Base-by-base conservation (phyloP, 2,329 filamentous ascomycete genomes). In the Beauveria rudraprayagi region DNA sequence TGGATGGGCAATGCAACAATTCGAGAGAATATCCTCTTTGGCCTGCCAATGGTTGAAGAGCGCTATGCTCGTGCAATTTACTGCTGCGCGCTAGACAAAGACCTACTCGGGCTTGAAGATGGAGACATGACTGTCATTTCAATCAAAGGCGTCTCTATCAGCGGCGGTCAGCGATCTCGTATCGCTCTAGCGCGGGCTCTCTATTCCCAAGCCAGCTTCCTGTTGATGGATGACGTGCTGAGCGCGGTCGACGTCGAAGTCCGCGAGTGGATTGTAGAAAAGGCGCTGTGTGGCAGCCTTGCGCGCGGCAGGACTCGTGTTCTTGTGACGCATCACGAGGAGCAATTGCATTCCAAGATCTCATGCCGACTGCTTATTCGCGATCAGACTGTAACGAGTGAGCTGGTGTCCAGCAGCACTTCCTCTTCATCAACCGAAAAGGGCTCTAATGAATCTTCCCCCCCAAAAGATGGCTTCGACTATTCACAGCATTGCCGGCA, bases 1-100 rank as follows among this genome's bases (percentile, higher is more conserved):
- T 92, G 88, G 88, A 89, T 92, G 56, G 88, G 91, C 67, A 91
- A 91, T 65, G 85, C 85, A 0, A 87, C 83, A 1, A 85, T 92
- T 61, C 84, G 80, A 63, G 83, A 89, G 19, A 92, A 92, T 65
- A 86, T 92, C 47, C 70, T 89, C 0, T 91, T 91, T 64, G 87
- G 87, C 0, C 74, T 90, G 1, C 87, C 87, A 0, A 80, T 79
- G 17, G 37, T 53, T 14, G 26, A 19, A n/a, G 48, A 60, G 5
- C 37, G 57, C 22, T 53, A 60, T 28, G 10, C 37, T 3, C 17
- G 2, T 14, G 57, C 37, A 0, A 37, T 59, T 22, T 52, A 59
- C 51, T 86, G 84, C 1, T 91, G 88, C 62, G 87, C 87, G 0
- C 70, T 92, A n/a, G 77, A 80, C 28, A 87, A 88, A 66, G 89